A percentile compares a stretch with the other conserved stretches of the same genome.
phyloP scores from a whole-genome alignment of 331 rosid species.

The Acacia pycnantha region DNA sequence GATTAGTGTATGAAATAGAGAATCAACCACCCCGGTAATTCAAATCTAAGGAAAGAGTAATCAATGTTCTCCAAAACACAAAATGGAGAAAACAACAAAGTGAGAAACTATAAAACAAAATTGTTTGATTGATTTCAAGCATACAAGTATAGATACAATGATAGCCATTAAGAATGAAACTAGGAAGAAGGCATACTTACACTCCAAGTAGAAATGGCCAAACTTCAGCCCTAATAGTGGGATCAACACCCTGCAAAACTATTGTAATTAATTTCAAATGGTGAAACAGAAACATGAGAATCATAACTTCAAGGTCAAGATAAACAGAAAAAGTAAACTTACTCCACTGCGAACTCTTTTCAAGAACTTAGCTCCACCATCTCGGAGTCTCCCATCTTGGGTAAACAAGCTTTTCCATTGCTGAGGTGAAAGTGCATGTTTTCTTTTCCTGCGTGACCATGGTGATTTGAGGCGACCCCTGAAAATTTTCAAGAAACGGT shows the following conservation, averaged over 20 bases:
- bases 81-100: slow-evolving; percentile 19
- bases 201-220: slow-evolving; percentile 99
- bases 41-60: slow-evolving; percentile 15
- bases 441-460: slow-evolving; percentile 97
- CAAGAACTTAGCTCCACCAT: slow-evolving; percentile 84
- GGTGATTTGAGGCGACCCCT: slow-evolving; percentile 97
- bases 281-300: slow-evolving; percentile 10
- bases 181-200: slow-evolving; percentile 55
- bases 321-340: slow-evolving; percentile 43
- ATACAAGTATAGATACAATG: slow-evolving; percentile 12
- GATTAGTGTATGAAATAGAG: neutral
- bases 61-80: slow-evolving; percentile 7
- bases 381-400: slow-evolving; percentile 79
- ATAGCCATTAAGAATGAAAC: slow-evolving; percentile 21
- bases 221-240: slow-evolving; percentile 87
- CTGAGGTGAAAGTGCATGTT: slow-evolving; percentile 74
- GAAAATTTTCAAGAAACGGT: slow-evolving; percentile 36
- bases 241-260: slow-evolving; percentile 85
- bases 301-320: neutral
- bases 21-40: neutral
- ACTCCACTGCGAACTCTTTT: slow-evolving; percentile 99
- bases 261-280: slow-evolving; percentile 35
- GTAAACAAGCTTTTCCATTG: slow-evolving; percentile 80
- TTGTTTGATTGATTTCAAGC: slow-evolving; percentile 7
- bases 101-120: neutral